Conservation (phyloP, 106 monocot genomes). For the Dendrobium chrysotoxum region DNA sequence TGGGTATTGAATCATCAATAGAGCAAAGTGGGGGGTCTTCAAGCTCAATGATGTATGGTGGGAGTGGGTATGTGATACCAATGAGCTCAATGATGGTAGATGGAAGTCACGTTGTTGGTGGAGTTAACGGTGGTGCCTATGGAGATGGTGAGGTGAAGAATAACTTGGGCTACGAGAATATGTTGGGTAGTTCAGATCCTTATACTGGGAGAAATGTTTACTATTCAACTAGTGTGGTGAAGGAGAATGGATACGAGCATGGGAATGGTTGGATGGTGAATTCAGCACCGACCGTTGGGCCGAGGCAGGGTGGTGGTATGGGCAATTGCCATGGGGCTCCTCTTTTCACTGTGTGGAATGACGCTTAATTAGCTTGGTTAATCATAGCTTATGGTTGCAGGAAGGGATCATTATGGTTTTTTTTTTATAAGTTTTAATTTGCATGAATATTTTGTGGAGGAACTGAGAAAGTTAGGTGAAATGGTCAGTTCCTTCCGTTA, state of each 20-base stretch:
- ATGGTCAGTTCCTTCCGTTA: too few relatives aligned
- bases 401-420: too few relatives aligned
- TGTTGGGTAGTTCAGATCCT: slow-evolving; percentile 20
- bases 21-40: neutral
- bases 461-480: too few relatives aligned
- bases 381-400: too few relatives aligned
- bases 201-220: slow-evolving; percentile 29
- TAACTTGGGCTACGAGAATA: slow-evolving; percentile 12
- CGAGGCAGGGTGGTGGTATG: slow-evolving; percentile 4
- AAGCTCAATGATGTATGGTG: too few relatives aligned
- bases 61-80: slow-evolving; percentile 36
- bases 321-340: slow-evolving; percentile 25
- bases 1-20: slow-evolving; percentile 9
- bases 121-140: slow-evolving; percentile 14
- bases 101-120: slow-evolving; percentile 12
- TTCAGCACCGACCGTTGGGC: neutral
- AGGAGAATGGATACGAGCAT: neutral
- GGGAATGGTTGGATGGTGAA: slow-evolving; percentile 24
- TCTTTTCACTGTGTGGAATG: slow-evolving; percentile 48
- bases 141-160: slow-evolving; percentile 23
- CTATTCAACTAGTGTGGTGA: slow-evolving; percentile 24
- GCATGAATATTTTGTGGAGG: too few relatives aligned
- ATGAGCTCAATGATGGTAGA: slow-evolving; percentile 33
- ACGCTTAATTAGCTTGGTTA: slow-evolving; percentile 12
- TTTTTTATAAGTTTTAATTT: too few relatives aligned